Evolutionary conservation across 2,329 filamentous ascomycete genomes (phyloP).

Genomic region (Dothistroma pini): DNA sequence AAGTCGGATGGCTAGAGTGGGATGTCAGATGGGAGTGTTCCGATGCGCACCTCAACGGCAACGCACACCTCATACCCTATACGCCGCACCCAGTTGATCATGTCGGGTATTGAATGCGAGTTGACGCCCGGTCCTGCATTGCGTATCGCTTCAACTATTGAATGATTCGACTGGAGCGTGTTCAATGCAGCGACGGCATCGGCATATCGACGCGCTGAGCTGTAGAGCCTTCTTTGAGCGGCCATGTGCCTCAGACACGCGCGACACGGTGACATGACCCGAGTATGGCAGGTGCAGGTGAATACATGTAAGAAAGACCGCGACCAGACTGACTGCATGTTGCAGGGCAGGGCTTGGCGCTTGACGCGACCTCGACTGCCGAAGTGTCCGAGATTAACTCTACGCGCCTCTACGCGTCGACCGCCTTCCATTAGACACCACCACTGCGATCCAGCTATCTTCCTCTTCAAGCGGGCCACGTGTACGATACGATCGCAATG

Average conservation of each 20-base stretch:
- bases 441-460: constrained; percentile 38
- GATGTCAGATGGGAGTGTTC: neutral
- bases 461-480: neutral
- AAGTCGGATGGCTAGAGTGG: constrained; percentile 57
- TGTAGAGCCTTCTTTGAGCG: constrained; percentile 11
- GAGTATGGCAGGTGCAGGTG: neutral
- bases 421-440: neutral
- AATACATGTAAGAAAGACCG: too few relatives aligned
- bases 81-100: constrained; percentile 70
- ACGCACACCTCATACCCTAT: constrained; percentile 68
- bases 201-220: constrained; percentile 29
- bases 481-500: constrained; percentile 7
- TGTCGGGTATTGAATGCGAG: constrained; percentile 72
- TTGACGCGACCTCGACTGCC: too few relatives aligned
- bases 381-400: too few relatives aligned
- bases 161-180: constrained; percentile 73
- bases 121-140: constrained; percentile 73
- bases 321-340: too few relatives aligned
- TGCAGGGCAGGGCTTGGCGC: too few relatives aligned
- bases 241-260: constrained; percentile 9
- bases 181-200: constrained; percentile 72
- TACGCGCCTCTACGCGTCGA: neutral
- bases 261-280: constrained; percentile 9
- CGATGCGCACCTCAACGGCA: neutral
- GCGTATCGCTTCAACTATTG: constrained; percentile 70